Percentiles rank a stretch among this genome's conserved stretches.
Evolutionary conservation across 768 basidiomycete species (phyloP).

Genomic region (Leccinum olivaceopallidum): DNA sequence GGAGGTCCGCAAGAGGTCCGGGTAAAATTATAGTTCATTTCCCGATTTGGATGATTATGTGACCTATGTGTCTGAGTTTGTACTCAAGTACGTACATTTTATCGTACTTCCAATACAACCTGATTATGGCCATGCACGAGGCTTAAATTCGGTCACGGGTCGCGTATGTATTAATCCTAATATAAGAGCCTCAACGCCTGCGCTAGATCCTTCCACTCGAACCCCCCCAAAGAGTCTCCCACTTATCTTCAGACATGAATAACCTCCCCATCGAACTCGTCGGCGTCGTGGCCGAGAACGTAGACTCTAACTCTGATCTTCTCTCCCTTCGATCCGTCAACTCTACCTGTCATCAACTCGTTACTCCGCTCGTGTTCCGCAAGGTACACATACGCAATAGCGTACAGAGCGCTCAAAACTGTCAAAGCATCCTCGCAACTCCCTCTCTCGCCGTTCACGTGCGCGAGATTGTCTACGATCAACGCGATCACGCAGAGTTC

Average conservation of each 20-base stretch:
- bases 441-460: constrained; percentile 26
- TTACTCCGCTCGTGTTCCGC: constrained; percentile 27
- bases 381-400: constrained; percentile 27
- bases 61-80: not conserved
- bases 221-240: not conserved
- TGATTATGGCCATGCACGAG: not conserved
- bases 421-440: constrained; percentile 22
- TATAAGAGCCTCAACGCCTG: constrained; percentile 10
- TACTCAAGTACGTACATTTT: not conserved
- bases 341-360: constrained; percentile 25
- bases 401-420: constrained; percentile 27
- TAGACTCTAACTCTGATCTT: constrained; percentile 28
- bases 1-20: not conserved
- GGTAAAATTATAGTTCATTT: not conserved
- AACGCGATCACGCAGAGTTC: constrained; percentile 27
- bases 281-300: constrained; percentile 23
- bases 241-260: constrained; percentile 20
- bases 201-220: too few relatives aligned
- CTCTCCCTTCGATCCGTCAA: constrained; percentile 31
- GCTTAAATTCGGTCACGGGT: not conserved
- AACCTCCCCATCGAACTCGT: constrained; percentile 31
- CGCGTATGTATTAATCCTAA: not conserved
- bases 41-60: not conserved
- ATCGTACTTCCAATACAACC: not conserved
- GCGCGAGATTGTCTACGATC: constrained; percentile 31